phyloP scores from a whole-genome alignment of 208 protist genomes.

The Acanthamoeba polyphaga region DNA sequence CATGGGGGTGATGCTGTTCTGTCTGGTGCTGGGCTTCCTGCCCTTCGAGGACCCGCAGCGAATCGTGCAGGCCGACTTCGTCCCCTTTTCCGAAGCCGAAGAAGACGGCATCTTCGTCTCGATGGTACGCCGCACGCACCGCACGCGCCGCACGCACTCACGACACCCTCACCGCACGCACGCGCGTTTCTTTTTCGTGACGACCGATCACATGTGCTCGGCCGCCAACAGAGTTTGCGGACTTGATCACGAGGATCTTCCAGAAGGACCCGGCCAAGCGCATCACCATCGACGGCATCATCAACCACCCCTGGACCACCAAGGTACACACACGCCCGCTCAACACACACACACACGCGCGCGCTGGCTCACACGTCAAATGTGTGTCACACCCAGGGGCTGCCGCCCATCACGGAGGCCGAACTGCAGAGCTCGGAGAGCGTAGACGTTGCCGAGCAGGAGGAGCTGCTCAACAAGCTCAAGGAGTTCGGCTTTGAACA shows the following conservation, averaged over 20 bases:
- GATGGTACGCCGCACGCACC: background rate
- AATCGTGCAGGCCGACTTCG: conserved; percentile 47
- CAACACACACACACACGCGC: background rate
- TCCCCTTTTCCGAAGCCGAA: conserved; percentile 36
- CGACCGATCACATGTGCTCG: background rate
- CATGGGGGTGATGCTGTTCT: conserved; percentile 98
- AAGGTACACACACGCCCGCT: background rate
- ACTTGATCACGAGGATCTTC: conserved; percentile 48
- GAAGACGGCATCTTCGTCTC: conserved; percentile 52
- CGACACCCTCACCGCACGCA: background rate
- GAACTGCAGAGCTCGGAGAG: conserved; percentile 38
- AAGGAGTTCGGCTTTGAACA: conserved; percentile 33
- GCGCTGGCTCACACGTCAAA: too few species aligned
- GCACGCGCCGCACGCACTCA: background rate
- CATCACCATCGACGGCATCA: conserved; percentile 60
- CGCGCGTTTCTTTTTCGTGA: background rate
- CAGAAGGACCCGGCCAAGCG: conserved; percentile 59
- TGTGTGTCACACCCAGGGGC: background rate
- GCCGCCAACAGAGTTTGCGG: conserved; percentile 53
- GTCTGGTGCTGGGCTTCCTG: conserved; percentile 97
- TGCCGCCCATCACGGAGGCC: background rate
- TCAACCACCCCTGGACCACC: conserved; percentile 58
- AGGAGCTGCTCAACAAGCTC: conserved; percentile 26
- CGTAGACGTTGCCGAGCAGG: background rate
- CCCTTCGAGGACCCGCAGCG: conserved; percentile 93